A percentile compares a stretch with the other conserved stretches of the same genome.
These are phyloP conservation scores for Trametes maxima DNA, from an alignment of 768 basidiomycete genomes.

Conservation along the genomic window DNA sequence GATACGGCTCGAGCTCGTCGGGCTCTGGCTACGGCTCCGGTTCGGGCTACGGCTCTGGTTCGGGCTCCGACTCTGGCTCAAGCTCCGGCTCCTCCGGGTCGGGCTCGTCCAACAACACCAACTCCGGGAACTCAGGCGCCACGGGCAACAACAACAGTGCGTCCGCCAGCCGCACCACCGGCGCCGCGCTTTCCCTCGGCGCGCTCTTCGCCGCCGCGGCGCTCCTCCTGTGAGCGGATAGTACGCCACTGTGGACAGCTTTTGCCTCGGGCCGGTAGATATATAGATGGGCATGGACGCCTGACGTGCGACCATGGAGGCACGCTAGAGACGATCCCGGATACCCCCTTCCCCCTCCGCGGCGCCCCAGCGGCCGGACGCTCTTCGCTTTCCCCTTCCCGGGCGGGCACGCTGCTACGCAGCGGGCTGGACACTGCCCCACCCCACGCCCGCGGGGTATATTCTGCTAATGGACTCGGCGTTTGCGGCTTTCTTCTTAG, in stretches of 20 bases:
- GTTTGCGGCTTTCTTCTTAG: neutral
- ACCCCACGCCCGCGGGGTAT: neutral
- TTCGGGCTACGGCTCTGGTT: neutral
- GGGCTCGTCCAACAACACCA: neutral
- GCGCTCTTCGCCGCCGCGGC: slow-evolving; percentile 28
- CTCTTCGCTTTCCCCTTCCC: slow-evolving; percentile 1
- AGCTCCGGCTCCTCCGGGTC: neutral
- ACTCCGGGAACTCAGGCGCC: neutral
- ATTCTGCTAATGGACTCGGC: neutral
- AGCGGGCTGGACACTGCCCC: neutral
- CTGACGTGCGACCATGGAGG: neutral
- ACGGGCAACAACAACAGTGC: slow-evolving; percentile 13
- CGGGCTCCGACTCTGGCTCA: neutral
- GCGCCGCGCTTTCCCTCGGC: slow-evolving; percentile 26
- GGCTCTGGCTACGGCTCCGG: neutral
- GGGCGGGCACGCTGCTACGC: neutral
- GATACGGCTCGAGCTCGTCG: slow-evolving; percentile 4
- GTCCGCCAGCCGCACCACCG: slow-evolving; percentile 11
- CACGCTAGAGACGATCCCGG: neutral
- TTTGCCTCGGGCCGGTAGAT: neutral
- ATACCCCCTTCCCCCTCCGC: neutral
- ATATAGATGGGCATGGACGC: neutral
- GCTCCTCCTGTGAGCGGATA: slow-evolving; percentile 22
- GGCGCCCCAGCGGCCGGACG: slow-evolving; percentile 7
- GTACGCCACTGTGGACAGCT: neutral